phyloP scores from a whole-genome alignment of 2,329 filamentous ascomycete species.

The Mollisia scopiformis region DNA sequence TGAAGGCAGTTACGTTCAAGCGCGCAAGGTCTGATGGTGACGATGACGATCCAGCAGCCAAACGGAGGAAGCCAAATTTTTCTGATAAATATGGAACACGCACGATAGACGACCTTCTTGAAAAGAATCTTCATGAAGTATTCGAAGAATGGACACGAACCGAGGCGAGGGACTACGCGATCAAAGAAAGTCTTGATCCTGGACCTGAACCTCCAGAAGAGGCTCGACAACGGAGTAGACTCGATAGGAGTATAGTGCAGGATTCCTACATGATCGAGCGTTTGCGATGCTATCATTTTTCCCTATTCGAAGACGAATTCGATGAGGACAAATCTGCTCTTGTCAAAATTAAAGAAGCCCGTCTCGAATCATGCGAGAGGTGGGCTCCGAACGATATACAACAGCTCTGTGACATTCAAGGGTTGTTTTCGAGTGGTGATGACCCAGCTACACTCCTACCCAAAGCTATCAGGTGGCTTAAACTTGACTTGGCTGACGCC shows the following conservation, averaged over 20 bases:
- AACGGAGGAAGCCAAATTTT: not conserved
- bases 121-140: not conserved
- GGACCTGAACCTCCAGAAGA: not conserved
- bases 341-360: conserved; percentile 1
- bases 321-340: not conserved
- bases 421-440: not conserved
- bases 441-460: too few relatives aligned
- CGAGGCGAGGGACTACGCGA: not conserved
- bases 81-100: too few relatives aligned
- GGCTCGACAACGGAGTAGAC: not conserved
- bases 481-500: not conserved
- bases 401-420: not conserved
- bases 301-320: not conserved
- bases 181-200: not conserved
- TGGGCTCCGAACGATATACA: conserved; percentile 3
- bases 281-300: conserved; percentile 3
- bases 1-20: not conserved
- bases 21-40: not conserved
- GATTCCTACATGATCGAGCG: conserved; percentile 8
- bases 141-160: not conserved
- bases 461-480: too few relatives aligned
- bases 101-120: not conserved
- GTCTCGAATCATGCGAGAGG: not conserved
- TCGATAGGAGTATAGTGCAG: not conserved
- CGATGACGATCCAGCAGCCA: not conserved